A percentile compares a stretch with the other conserved stretches of the same genome.
These are phyloP conservation scores for Calocybe indica DNA, from an alignment of 768 basidiomycete species.

Conservation along the genomic window DNA sequence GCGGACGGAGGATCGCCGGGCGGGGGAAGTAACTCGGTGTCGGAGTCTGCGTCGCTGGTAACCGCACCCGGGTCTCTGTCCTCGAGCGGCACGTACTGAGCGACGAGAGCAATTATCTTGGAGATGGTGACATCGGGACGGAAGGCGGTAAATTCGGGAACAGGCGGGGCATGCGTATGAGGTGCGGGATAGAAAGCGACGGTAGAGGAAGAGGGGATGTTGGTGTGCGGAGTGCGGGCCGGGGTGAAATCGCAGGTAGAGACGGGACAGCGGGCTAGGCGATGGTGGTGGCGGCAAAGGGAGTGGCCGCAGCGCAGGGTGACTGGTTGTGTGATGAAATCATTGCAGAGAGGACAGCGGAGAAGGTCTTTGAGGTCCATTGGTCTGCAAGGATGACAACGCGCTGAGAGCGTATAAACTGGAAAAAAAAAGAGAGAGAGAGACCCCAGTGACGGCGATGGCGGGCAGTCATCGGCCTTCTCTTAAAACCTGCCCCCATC, in stretches of 20 bases:
- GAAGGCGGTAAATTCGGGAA: conserved; percentile 8
- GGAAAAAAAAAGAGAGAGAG: neutral
- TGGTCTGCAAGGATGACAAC: conserved; percentile 5
- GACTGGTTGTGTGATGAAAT: conserved; percentile 52
- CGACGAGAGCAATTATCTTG: conserved; percentile 44
- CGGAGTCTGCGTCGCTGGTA: no score
- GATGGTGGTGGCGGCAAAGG: conserved; percentile 55
- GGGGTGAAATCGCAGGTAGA: conserved; percentile 23
- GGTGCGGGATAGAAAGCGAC: conserved; percentile 13
- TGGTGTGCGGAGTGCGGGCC: conserved; percentile 36
- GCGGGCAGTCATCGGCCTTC: no score
- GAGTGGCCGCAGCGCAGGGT: conserved; percentile 84
- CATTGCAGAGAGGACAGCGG: conserved; percentile 51
- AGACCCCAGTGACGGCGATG: no score
- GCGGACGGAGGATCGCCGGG: conserved; percentile 6
- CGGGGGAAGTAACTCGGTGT: conserved; percentile 2
- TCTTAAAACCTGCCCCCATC: no score
- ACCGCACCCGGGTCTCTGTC: no score
- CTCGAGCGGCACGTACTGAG: neutral
- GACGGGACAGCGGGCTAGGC: conserved; percentile 22
- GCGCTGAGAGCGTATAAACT: neutral
- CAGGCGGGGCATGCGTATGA: neutral
- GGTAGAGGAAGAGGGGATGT: conserved; percentile 27
- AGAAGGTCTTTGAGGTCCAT: conserved; percentile 13
- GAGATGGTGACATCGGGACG: conserved; percentile 49